Conservation (phyloP, 2,329 filamentous ascomycete genomes). For the Grosmannia clavigera region DNA sequence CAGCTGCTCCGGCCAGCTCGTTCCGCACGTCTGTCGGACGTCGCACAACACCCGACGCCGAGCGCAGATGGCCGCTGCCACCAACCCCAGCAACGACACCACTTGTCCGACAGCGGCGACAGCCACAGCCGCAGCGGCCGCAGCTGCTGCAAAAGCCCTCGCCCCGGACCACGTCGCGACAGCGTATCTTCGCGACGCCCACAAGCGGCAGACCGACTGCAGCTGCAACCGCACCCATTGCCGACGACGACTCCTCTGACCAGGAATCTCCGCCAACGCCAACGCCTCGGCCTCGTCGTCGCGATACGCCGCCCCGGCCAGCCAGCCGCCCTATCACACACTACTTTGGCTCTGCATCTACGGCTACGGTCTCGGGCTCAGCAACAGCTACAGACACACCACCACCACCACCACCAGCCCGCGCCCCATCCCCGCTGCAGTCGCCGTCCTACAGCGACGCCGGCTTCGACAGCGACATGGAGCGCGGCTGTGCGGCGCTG, state of each 20-base stretch:
- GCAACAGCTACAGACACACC: neutral
- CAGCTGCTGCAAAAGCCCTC: too few relatives aligned
- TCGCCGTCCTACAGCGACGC: constrained; percentile 3
- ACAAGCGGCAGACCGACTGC: neutral
- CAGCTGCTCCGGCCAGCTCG: neutral
- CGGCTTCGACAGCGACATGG: constrained; percentile 13
- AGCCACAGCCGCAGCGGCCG: too few relatives aligned
- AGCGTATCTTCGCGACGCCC: constrained; percentile 8
- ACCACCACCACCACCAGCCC: neutral
- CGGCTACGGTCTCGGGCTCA: neutral
- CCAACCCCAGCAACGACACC: neutral
- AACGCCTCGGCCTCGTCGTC: neutral
- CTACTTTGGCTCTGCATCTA: constrained; percentile 4
- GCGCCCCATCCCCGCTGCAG: neutral
- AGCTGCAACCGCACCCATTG: neutral
- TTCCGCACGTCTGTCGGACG: constrained; percentile 10
- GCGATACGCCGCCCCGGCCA: neutral
- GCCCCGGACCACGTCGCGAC: neutral
- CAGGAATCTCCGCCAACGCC: neutral
- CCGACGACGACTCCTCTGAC: neutral
- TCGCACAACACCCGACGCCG: constrained; percentile 10
- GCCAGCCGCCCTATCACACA: constrained; percentile 6
- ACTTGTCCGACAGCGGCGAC: too few relatives aligned
- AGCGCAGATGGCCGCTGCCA: neutral
- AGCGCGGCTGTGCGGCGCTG: constrained; percentile 10